Evolutionary conservation across 2,329 filamentous ascomycete species (phyloP).

Genomic region (Graphiopsis chlorocephala): DNA sequence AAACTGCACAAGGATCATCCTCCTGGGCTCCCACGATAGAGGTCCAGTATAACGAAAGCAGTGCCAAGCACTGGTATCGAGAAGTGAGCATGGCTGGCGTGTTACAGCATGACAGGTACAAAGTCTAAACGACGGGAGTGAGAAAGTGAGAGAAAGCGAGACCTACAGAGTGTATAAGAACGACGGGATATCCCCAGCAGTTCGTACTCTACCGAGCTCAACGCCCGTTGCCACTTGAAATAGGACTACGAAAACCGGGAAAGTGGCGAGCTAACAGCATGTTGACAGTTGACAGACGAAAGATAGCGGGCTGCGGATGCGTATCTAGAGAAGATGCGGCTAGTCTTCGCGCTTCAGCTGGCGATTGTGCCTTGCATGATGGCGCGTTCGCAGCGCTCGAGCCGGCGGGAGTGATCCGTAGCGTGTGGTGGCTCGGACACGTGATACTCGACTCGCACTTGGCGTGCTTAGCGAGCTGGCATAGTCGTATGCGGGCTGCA

Average conservation of each 20-base stretch:
- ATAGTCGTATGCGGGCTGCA: no score
- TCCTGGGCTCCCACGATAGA: not conserved
- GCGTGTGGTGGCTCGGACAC: no score
- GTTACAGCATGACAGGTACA: not conserved
- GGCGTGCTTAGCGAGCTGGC: no score
- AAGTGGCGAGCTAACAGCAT: not conserved
- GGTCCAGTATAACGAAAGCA: not conserved
- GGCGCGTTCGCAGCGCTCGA: not conserved
- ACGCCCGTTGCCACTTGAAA: not conserved
- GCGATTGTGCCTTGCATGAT: not conserved
- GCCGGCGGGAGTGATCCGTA: not conserved
- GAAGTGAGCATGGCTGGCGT: not conserved
- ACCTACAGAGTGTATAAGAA: not conserved
- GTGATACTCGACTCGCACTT: no score
- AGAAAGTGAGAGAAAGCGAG: not conserved
- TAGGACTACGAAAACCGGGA: not conserved
- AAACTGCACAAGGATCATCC: constrained; percentile 16
- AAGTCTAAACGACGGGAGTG: not conserved
- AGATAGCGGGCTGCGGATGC: not conserved
- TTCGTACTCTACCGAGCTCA: not conserved
- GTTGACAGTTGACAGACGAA: not conserved
- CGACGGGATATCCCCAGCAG: not conserved
- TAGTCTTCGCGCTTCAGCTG: not conserved
- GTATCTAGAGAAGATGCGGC: not conserved
- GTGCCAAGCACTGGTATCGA: not conserved